phyloP scores from a whole-genome alignment of 225 moss, liverwort and hornwort species.

The Physcomitrium patens region DNA sequence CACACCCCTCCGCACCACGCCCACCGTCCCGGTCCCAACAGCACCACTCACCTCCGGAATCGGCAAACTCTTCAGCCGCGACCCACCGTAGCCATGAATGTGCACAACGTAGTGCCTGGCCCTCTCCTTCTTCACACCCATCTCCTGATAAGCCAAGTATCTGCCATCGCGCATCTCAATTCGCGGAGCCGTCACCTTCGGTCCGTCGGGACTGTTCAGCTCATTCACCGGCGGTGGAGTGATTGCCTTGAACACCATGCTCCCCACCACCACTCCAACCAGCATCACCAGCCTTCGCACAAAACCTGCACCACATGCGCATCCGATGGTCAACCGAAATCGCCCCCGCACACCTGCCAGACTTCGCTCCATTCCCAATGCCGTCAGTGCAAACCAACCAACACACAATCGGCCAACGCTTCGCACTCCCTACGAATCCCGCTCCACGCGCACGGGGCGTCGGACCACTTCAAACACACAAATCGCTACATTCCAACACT shows the following conservation, averaged over 20 bases:
- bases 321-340: conserved; percentile 18
- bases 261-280: background rate
- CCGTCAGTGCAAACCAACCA: background rate
- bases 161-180: conserved; percentile 61
- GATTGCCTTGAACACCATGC: conserved; percentile 23
- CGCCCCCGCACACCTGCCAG: background rate
- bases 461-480: background rate
- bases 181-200: conserved; percentile 56
- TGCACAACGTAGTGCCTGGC: conserved; percentile 50
- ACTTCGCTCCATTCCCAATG: background rate
- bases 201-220: conserved; percentile 32
- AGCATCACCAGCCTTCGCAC: conserved; percentile 37
- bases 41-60: conserved; percentile 11
- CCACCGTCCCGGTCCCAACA: background rate
- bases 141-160: conserved; percentile 57
- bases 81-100: conserved; percentile 61
- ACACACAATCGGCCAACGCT: background rate
- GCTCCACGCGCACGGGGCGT: background rate
- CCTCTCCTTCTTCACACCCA: conserved; percentile 36
- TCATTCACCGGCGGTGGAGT: conserved; percentile 34
- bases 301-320: conserved; percentile 42
- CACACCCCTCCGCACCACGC: too few species aligned
- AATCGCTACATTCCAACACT: too few species aligned
- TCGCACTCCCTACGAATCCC: background rate
- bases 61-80: conserved; percentile 37